Evolutionary conservation across 345 rosid species (phyloP), one percentile per base, ranked within the genome.

Genomic region (Citrus australasica): DNA sequence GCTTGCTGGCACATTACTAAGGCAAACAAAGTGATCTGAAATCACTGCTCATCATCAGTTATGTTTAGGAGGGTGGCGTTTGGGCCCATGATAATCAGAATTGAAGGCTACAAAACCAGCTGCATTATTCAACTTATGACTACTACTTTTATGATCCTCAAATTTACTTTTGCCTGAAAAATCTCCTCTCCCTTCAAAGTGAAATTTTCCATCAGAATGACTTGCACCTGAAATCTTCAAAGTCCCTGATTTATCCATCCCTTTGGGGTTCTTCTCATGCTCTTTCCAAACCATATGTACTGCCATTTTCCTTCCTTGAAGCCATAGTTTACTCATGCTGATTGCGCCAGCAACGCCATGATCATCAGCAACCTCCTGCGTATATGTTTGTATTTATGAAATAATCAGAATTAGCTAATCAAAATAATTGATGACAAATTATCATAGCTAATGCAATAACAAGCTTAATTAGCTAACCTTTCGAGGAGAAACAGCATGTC

Each of bases 201-300:
- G 79, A 82, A 79, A 80, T 65, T 81, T 85, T 78, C 78, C 80
- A 77, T 81, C 84, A 77, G 59, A 81, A 38, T 37, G 82, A 21
- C 78, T 80, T 78, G 88, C 84, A 89, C 90, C 90, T 89, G 90
- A 85, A 78, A 77, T 79, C 77, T 79, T 74, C 67, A 82, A 78
- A 74, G 60, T 27, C 58, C 19, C 37, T 75, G 9, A 19, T 8
- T 35, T 35, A 1, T 35, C 48, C 25, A 19, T 35, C 48, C 27
- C 48, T 8, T 35, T 66, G 21, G 27, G 25, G 14, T 70, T 59
- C 55, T 59, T 66, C 25, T 32, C 69, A 19, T 21, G 35, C 59
- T 74, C 78, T 56, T 78, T 68, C 60, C 61, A 75, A 73, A 33
- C 21, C 65, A 38, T 68, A 37, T 40, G 78, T 16, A 22, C 59